Base-by-base conservation (phyloP, 192 early-diverging fungal genomes). In the Umbelopsis vinacea region DNA sequence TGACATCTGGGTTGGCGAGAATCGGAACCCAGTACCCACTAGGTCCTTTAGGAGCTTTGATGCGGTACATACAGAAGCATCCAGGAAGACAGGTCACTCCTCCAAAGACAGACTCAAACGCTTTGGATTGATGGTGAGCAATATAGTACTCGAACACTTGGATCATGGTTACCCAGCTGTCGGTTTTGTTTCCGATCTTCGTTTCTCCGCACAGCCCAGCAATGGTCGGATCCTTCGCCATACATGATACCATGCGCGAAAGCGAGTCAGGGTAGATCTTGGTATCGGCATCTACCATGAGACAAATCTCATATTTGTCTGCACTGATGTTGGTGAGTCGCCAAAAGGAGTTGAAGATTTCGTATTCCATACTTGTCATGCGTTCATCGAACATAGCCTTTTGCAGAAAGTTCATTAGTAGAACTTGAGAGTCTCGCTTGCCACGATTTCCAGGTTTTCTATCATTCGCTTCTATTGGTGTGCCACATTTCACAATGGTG, bases 361-460 rank as follows among this genome's bases (percentile, higher is more conserved):
- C 92, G 77, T 92, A 93, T 76, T 94, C 92, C 52, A 94, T 82
- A 60, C 85, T 85, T 6, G 92, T 93, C 92, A 94, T 91, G 63
- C 92, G 89, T 76, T 94, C 92, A 76, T 94, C 90, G 81, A 92
- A 94, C 87, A 93, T 92, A 33, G 91, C 93, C 46, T 93, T 93
- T 83, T 94, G 90, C 78, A 98, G 76, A 80, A 98, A 98, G 69
- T 91, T 91, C 95, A 98, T 97, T 40, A 98, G 83, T 67, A 98
- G 86, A 60, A 99, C 89, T 81, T 99, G 97, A 11, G 95, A 96
- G 78, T 99, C 97, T 37, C 97, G 91, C 85, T 98, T 98, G 53
- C 97, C 97, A 72, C 97, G 86, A 79, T 94, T 94, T 22, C 92
- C 92, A 26, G 93, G 90, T 80, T 93, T 94, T 45, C 74, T 68